Percentiles rank a stretch among this genome's conserved stretches.
These are phyloP conservation scores for Clarireedia homoeocarpa DNA, from an alignment of 2,329 filamentous ascomycete genomes.

Conservation along the genomic window DNA sequence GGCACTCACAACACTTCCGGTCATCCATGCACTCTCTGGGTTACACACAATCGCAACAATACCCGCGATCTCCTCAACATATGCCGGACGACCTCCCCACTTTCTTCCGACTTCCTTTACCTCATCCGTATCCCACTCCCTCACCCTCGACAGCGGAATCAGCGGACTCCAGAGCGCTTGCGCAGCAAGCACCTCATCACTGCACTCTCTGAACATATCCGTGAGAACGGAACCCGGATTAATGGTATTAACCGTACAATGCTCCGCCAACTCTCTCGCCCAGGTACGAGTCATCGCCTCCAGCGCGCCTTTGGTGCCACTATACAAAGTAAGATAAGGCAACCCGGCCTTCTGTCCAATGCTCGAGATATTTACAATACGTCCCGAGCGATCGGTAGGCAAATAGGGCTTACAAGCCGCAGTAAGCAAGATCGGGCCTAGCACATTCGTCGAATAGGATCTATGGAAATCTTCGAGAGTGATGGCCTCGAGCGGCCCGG, in stretches of 20 bases:
- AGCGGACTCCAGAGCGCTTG: constrained; percentile 8
- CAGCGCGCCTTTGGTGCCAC: constrained; percentile 55
- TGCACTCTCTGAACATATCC: constrained; percentile 11
- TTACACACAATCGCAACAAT: constrained; percentile 12
- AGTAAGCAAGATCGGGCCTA: constrained; percentile 67
- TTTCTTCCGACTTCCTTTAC: constrained; percentile 8
- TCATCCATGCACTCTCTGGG: constrained; percentile 11
- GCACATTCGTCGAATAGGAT: constrained; percentile 71
- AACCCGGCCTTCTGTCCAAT: constrained; percentile 51
- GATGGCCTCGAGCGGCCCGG: constrained; percentile 48
- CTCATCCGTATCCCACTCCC: constrained; percentile 10
- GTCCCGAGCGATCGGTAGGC: constrained; percentile 55
- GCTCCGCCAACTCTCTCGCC: constrained; percentile 7
- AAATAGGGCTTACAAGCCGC: constrained; percentile 64
- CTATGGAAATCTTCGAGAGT: constrained; percentile 55
- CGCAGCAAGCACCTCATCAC: constrained; percentile 12
- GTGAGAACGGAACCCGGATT: constrained; percentile 6
- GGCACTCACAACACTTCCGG: constrained; percentile 10
- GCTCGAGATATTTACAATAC: constrained; percentile 52
- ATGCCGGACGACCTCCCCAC: constrained; percentile 9
- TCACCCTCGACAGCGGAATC: constrained; percentile 8
- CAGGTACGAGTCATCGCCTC: constrained; percentile 50
- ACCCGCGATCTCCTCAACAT: constrained; percentile 10
- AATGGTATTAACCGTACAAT: constrained; percentile 6
- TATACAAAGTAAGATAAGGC: constrained; percentile 49